A percentile compares a stretch with the other conserved stretches of the same genome.
phyloP scores from a whole-genome alignment of 305 asterid species.

The Fraxinus nigra region DNA sequence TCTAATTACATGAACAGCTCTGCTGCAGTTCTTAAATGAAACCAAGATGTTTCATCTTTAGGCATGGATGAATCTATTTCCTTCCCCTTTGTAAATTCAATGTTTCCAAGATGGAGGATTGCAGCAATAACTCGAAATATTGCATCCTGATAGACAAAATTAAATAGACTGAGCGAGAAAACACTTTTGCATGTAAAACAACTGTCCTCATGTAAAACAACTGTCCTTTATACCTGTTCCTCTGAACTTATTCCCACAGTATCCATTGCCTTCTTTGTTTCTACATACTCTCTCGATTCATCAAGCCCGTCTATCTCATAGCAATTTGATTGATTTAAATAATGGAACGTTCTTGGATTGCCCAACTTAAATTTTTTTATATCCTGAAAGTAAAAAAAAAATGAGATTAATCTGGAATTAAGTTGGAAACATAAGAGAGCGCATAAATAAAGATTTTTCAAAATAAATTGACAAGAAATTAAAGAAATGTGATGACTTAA shows the following conservation, averaged over 20 bases:
- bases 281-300: slow-evolving; percentile 80
- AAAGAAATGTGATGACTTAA: background rate
- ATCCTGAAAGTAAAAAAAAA: slow-evolving; percentile 45
- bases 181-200: slow-evolving; percentile 13
- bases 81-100: slow-evolving; percentile 83
- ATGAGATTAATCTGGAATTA: slow-evolving; percentile 4
- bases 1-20: slow-evolving; percentile 83
- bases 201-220: slow-evolving; percentile 16
- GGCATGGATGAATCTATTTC: slow-evolving; percentile 96
- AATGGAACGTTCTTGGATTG: slow-evolving; percentile 85
- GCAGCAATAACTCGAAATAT: slow-evolving; percentile 97
- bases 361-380: slow-evolving; percentile 71
- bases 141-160: slow-evolving; percentile 58
- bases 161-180: slow-evolving; percentile 10
- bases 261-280: slow-evolving; percentile 95
- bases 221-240: slow-evolving; percentile 66
- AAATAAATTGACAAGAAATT: background rate
- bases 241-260: slow-evolving; percentile 85
- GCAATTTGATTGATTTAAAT: slow-evolving; percentile 89
- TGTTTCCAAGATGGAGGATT: slow-evolving; percentile 94
- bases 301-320: slow-evolving; percentile 72
- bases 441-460: background rate
- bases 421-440: background rate
- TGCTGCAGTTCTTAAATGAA: slow-evolving; percentile 89
- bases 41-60: slow-evolving; percentile 89